Conservation (phyloP, 2,329 filamentous ascomycete genomes). For the Beauveria caledonica region DNA sequence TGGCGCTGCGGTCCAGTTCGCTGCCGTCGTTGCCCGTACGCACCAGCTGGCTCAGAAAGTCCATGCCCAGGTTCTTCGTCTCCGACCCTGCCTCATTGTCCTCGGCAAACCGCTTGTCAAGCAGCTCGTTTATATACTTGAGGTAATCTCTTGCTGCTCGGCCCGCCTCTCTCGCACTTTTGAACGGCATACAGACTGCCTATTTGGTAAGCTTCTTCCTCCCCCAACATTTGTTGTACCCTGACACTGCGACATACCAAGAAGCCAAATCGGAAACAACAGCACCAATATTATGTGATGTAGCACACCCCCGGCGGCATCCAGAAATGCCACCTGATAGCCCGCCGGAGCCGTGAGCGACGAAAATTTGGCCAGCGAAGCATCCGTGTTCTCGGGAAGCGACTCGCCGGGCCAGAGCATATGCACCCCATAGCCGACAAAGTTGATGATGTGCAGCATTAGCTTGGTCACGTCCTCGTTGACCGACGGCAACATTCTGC, state of each 20-base stretch:
- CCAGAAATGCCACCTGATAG: conserved; percentile 57
- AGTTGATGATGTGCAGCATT: conserved; percentile 49
- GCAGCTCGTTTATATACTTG: conserved; percentile 62
- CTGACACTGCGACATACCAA: conserved; percentile 31
- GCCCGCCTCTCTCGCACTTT: conserved; percentile 41
- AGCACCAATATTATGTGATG: conserved; percentile 56
- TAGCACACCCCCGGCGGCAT: conserved; percentile 52
- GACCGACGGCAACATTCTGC: conserved; percentile 43
- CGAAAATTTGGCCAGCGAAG: conserved; percentile 40
- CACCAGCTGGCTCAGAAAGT: conserved; percentile 44
- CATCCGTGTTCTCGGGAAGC: conserved; percentile 33
- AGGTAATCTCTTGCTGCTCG: conserved; percentile 54
- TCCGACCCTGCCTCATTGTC: conserved; percentile 26
- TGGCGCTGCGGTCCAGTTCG: conserved; percentile 51
- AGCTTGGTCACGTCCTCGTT: conserved; percentile 59
- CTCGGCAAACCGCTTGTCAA: conserved; percentile 49
- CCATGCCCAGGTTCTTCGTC: conserved; percentile 37
- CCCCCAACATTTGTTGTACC: neutral
- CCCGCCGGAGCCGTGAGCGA: conserved; percentile 39
- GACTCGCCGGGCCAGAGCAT: conserved; percentile 56
- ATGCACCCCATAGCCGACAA: conserved; percentile 62
- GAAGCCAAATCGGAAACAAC: conserved; percentile 48
- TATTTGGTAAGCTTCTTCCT: neutral
- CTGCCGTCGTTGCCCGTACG: conserved; percentile 27
- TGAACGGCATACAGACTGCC: conserved; percentile 40